Evolutionary conservation across 345 rosid genomes (phyloP).

Genomic region (Populus simonii): DNA sequence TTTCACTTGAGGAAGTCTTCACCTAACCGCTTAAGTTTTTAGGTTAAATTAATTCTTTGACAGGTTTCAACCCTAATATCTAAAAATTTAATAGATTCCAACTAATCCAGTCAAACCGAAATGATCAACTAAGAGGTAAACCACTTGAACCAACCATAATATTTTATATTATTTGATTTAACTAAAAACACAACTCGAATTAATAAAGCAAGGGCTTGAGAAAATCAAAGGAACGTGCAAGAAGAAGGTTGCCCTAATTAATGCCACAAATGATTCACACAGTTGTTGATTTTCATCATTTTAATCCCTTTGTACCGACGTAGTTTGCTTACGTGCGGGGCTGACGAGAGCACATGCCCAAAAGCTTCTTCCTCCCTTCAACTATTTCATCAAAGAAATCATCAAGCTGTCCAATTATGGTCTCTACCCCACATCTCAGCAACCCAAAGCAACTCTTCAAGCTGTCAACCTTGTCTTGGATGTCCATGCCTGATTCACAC

Average conservation of each 20-base stretch:
- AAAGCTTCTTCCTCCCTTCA: constrained; percentile 74
- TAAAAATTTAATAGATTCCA: no score
- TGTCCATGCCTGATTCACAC: constrained; percentile 29
- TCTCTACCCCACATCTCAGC: constrained; percentile 66
- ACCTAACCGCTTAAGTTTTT: no score
- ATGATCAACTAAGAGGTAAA: no score
- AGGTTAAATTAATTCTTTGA: no score
- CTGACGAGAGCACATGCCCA: constrained; percentile 65
- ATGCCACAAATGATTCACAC: no score
- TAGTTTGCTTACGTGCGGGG: constrained; percentile 29
- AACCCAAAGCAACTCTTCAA: constrained; percentile 58
- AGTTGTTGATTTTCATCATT: no score
- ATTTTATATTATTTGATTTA: no score
- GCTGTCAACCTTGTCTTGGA: constrained; percentile 50
- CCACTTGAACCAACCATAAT: no score
- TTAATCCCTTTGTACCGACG: not conserved
- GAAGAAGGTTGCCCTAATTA: not conserved
- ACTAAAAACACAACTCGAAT: no score
- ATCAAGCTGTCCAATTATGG: constrained; percentile 66
- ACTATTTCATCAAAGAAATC: constrained; percentile 90
- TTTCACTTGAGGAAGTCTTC: no score
- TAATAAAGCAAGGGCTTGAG: not conserved
- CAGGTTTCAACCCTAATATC: no score
- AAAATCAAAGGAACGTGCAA: not conserved
- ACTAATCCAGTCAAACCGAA: no score